Evolutionary conservation across 2,329 filamentous ascomycete species (phyloP), one percentile per base, ranked within the genome.

Genomic region (Aschersonia sp.): DNA sequence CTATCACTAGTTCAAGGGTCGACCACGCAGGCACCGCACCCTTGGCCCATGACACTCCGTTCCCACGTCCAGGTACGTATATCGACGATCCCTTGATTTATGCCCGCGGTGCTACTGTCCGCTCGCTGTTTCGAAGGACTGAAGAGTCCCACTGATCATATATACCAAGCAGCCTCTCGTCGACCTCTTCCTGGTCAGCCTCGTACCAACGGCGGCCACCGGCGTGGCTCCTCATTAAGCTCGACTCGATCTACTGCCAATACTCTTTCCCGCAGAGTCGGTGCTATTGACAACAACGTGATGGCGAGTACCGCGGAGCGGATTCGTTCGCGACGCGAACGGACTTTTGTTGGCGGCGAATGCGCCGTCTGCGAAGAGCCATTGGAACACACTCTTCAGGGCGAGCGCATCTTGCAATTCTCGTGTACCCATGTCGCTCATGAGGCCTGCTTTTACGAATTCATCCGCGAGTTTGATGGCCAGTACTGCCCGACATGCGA

Each of bases 391-490:
- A 98, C 88, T 4, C 74, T 98, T 44, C 84, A 86, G 45, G 92
- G 92, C 50, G 92, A 98, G 69, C 81, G 88, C 55, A 88, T 98
- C 51, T 72, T 98, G 47, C 92, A 97, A 62, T 92, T 98, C 59
- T 94, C 89, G 5, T 98, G 92, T 66, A 79, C 83, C n/a, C 92
- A 98, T 66, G 90, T 98, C 50, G 88, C 90, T 9, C 92, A 98
- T 62, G 92, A 97, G 65, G 92, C 90, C 37, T 98, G 92, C 67
- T 97, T 98, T 62, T 97, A 97, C 68, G 92, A 98, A 66, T 95
- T 94, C 62, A 94, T 98, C 57, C 85, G 87, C 59, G 90, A 95
- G 60, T 85, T 90, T 50, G 89, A 97, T 55, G 86, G 86, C 47
- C 88, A 97, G 59, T 89, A 87, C 59, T 98, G 92, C 66, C 92